Evolutionary conservation across 352 stramenopile species (phyloP).

Genomic region (Phytophthora podocarpi): DNA sequence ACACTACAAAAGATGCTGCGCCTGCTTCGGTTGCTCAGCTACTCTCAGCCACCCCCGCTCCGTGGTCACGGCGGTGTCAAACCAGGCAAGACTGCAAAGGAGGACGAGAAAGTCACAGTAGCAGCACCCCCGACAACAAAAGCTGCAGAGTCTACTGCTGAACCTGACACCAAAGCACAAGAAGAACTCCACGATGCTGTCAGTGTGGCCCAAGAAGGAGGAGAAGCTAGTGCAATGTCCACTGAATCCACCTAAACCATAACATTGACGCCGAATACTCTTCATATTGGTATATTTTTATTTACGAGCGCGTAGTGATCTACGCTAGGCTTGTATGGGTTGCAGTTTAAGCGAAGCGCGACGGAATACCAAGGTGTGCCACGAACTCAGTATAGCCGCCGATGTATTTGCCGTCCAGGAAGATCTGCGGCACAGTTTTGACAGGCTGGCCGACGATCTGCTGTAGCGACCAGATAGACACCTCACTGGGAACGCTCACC

Average conservation of each 20-base stretch:
- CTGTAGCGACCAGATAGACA: slow-evolving; percentile 63
- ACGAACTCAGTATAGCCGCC: slow-evolving; percentile 80
- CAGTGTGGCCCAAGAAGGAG: slow-evolving; percentile 4
- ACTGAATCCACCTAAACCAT: slow-evolving; percentile 12
- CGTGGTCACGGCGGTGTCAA: not conserved
- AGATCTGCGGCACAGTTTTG: slow-evolving; percentile 85
- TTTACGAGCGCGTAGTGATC: not conserved
- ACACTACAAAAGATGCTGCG: slow-evolving; percentile 74
- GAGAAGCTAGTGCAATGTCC: slow-evolving; percentile 15
- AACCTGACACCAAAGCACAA: slow-evolving; percentile 14
- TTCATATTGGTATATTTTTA: slow-evolving; percentile 34
- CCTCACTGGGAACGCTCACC: slow-evolving; percentile 54
- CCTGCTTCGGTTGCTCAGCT: slow-evolving; percentile 75
- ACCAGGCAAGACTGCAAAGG: slow-evolving; percentile 5
- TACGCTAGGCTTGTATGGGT: not conserved
- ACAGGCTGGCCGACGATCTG: slow-evolving; percentile 62
- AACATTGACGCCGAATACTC: not conserved
- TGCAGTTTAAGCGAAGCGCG: slow-evolving; percentile 50
- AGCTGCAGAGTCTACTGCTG: slow-evolving; percentile 1
- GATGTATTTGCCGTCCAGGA: slow-evolving; percentile 77
- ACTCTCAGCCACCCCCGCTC: slow-evolving; percentile 53
- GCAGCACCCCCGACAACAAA: slow-evolving; percentile 5
- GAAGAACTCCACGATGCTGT: slow-evolving; percentile 18
- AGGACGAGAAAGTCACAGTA: not conserved
- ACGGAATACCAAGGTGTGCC: slow-evolving; percentile 65